phyloP scores from a whole-genome alignment of 2,329 filamentous ascomycete species.

The Beauveria sp. region DNA sequence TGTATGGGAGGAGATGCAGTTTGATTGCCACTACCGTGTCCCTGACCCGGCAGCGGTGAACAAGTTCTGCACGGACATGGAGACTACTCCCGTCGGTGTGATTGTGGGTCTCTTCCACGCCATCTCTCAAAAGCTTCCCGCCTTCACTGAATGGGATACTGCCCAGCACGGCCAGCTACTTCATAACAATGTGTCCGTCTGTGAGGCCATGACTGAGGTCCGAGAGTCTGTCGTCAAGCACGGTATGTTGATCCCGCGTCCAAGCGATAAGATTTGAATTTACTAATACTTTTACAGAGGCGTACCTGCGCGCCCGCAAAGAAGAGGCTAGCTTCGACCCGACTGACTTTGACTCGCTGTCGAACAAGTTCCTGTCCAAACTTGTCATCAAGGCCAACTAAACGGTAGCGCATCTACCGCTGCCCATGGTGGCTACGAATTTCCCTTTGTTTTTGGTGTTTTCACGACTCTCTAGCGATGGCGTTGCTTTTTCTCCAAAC shows the following conservation, averaged over 20 bases:
- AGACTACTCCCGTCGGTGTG: slow-evolving; percentile 88
- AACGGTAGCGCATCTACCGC: slow-evolving; percentile 13
- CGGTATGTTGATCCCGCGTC: slow-evolving; percentile 52
- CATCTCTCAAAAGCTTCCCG: slow-evolving; percentile 91
- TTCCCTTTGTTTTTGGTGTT: slow-evolving; percentile 17
- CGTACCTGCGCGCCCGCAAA: slow-evolving; percentile 73
- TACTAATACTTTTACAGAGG: slow-evolving; percentile 47
- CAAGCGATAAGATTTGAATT: background rate
- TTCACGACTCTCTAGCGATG: slow-evolving; percentile 19
- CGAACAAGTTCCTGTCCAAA: slow-evolving; percentile 95
- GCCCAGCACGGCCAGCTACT: slow-evolving; percentile 83
- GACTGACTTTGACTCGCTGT: slow-evolving; percentile 87
- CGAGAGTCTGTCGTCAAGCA: slow-evolving; percentile 87
- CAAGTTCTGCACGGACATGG: slow-evolving; percentile 96
- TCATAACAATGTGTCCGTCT: slow-evolving; percentile 85
- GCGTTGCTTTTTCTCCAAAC: slow-evolving; percentile 8
- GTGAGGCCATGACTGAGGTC: slow-evolving; percentile 94
- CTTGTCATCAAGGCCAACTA: slow-evolving; percentile 92
- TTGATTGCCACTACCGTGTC: slow-evolving; percentile 93
- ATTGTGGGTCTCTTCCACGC: slow-evolving; percentile 96
- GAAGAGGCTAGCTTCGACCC: slow-evolving; percentile 73
- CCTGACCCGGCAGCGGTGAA: slow-evolving; percentile 76
- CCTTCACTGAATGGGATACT: slow-evolving; percentile 91
- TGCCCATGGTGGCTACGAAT: background rate
- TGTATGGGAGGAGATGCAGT: slow-evolving; percentile 98